Evolutionary conservation across 1,284 basidiomycete genomes (phyloP), one percentile per base, ranked within the genome.

Genomic region (Salmacisia buchloeana): DNA sequence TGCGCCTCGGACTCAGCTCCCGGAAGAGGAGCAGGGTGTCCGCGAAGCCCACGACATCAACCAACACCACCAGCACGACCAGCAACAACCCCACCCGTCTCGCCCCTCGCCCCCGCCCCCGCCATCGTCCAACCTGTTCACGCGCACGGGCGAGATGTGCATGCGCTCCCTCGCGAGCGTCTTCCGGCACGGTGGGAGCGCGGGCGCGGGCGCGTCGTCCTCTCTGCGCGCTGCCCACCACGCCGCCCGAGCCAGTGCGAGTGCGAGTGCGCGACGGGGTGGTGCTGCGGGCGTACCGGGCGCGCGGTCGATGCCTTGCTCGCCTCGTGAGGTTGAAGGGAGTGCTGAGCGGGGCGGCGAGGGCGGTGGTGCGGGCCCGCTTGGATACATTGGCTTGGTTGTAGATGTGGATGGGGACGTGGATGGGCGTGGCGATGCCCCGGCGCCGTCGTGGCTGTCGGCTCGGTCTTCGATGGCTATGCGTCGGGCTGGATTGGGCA

Each of bases 161-260:
- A 54, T 54, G 49, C 49, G 49, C 13, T 54, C 49, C 12, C 34
- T 54, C 18, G 49, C 49, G 15, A 54, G 29, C 27, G 18, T 54
- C 18, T n/a, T 43, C 39, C 39, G 18, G 39, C 18, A 43, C 39
- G 23, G 5, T 18, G 18, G 39, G 18, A 43, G 39, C 15, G 3
- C 5, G 15, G 23, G 39, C 15, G 6, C 15, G 39, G 39, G 18
- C 15, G 39, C 39, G 5, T 43, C 39, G 23, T 18, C 39, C 39
- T 15, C 39, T 21, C 18, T n/a, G 39, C 18, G 23, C 18, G 18
- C 23, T 15, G 39, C 15, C 39, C 18, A 43, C 15, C 39, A 15
- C 23, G 39, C 15, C 15, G 39, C 15, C 39, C 39, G 15, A 43
- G 6, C 39, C 15, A 5, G 15, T 6, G 18, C 39, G 6, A 3